Evolutionary conservation across 768 basidiomycete species (phyloP), one percentile per base, ranked within the genome.

Genomic region (Kwoniella bestiolae): DNA sequence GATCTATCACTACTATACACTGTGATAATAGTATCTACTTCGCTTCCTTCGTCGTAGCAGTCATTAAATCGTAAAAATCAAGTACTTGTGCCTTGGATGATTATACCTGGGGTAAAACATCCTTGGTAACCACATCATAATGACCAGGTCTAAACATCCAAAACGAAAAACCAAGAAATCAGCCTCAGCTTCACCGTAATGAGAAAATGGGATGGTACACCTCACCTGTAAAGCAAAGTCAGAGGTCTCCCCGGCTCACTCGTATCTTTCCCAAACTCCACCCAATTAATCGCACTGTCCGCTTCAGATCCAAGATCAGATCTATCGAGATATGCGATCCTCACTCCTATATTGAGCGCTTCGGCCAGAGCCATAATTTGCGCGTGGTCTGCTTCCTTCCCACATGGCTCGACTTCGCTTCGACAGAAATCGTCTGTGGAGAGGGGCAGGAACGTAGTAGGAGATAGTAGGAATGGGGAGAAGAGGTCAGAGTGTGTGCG

Each of bases 291-390:
- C 6, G 82, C 68, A 21, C 55, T 60, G 5, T 57, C 56, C 25
- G 41, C 35, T 0, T 55, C 35, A 14, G 23, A 26, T 21, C 78
- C 66, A 14, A 75, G 44, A 38, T 74, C 78, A n/a, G 73, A 75
- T 31, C 91, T 89, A 79, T 92, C 91, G 28, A 96, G 85, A 79
- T 92, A 93, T 1, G 91, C 91, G 38, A 94, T 85, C 59, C 86
- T 84, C 56, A 94, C 81, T 56, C 89, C 88, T 53, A 91, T 81
- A 23, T 85, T 79, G 29, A 94, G 81, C 0, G 88, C 89, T 34
- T 86, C 83, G 18, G 89, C 85, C 11, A 95, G 83, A 1, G 93
- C 92, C 35, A 85, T 85, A 68, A 94, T 89, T 73, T 92, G 90
- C 11, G 90, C 88, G 69, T 94, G 89, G 70, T 94, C 93, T 87